Percentiles rank a stretch among this genome's conserved stretches.
These are phyloP conservation scores for Gastrolobium villosum DNA, from an alignment of 306 rosid species.

Conservation along the genomic window DNA sequence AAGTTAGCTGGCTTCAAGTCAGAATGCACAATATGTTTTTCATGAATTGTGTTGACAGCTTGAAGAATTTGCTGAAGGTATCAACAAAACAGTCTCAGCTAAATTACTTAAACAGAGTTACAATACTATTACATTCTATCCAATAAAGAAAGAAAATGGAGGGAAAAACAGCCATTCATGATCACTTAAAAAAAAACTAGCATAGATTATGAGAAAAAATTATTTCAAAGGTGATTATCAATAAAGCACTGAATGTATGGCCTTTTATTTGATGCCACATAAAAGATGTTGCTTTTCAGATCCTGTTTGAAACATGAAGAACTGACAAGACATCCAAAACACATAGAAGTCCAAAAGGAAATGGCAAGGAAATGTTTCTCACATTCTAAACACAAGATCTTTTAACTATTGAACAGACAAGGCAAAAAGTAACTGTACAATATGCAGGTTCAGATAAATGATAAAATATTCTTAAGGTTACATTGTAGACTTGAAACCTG, in stretches of 20 bases:
- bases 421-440: conserved; percentile 34
- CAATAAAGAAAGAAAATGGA: conserved; percentile 1
- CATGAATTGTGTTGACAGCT: conserved; percentile 94
- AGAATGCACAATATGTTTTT: conserved; percentile 95
- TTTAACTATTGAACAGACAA: conserved; percentile 2
- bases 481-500: conserved; percentile 65
- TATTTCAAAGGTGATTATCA: neutral
- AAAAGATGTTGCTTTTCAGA: conserved; percentile 10
- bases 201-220: conserved; percentile 1
- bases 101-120: neutral
- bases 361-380: neutral
- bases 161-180: neutral
- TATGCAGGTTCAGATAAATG: conserved; percentile 42
- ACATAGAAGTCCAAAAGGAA: neutral
- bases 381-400: conserved; percentile 27
- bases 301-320: conserved; percentile 9
- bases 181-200: conserved; percentile 28
- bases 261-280: conserved; percentile 2
- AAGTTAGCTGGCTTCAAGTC: conserved; percentile 98
- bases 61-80: conserved; percentile 90
- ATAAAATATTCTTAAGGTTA: conserved; percentile 30
- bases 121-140: conserved; percentile 3
- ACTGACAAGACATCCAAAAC: conserved; percentile 18
- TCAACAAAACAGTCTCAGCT: conserved; percentile 44
- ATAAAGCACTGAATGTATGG: conserved; percentile 7